Percentiles rank a stretch among this genome's conserved stretches.
These are phyloP conservation scores for Candida dubliniensis DNA, from an alignment of 1,139 yeast genomes.

Conservation along the genomic window DNA sequence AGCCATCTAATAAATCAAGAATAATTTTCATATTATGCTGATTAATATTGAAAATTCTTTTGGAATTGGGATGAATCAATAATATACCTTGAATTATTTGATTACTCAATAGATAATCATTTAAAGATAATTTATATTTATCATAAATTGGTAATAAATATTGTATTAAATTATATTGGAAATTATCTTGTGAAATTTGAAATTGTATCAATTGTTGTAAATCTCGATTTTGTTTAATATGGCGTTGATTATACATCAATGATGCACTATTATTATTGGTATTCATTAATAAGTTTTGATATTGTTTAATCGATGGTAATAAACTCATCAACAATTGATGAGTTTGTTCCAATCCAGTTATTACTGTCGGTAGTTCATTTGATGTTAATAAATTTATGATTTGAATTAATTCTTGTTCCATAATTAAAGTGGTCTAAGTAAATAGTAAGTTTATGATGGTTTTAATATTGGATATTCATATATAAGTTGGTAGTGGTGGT, in stretches of 20 bases:
- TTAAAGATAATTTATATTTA: conserved; percentile 8
- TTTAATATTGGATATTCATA: too few species aligned
- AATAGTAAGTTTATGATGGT: too few species aligned
- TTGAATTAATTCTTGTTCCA: conserved; percentile 5
- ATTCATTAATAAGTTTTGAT: conserved; percentile 15
- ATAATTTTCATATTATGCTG: conserved; percentile 32
- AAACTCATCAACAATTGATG: conserved; percentile 21
- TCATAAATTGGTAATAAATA: conserved; percentile 32
- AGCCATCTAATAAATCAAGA: conserved; percentile 24
- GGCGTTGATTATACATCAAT: conserved; percentile 7
- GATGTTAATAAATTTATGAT: conserved; percentile 5
- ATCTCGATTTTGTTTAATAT: too few species aligned
- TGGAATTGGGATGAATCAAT: conserved; percentile 58
- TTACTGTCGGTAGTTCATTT: conserved; percentile 1
- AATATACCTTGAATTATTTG: conserved; percentile 62
- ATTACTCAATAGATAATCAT: conserved; percentile 28
- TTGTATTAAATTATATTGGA: conserved; percentile 48
- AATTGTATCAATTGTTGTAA: conserved; percentile 33
- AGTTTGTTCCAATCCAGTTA: conserved; percentile 18
- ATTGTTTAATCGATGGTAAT: conserved; percentile 26
- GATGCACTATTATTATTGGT: conserved; percentile 7
- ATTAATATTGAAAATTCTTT: conserved; percentile 43
- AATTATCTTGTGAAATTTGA: conserved; percentile 49
- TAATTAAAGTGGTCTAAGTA: not conserved
- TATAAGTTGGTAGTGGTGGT: too few species aligned